Evolutionary conservation across 176 grass and related monocot species (phyloP), one percentile per base, ranked within the genome.

Genomic region (Secale cereale): DNA sequence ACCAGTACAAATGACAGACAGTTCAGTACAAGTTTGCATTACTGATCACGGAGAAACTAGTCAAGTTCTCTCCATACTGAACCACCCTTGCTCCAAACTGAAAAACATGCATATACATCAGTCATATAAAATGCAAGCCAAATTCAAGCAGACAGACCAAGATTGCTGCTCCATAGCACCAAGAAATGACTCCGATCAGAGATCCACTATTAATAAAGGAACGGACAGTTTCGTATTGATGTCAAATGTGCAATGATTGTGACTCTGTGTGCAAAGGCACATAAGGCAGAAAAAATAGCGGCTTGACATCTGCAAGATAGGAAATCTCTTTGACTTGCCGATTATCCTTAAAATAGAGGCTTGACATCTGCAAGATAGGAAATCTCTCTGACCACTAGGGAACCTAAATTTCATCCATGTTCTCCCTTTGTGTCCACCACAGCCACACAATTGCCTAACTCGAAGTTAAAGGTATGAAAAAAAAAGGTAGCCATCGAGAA

Each of bases 401-500:
- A 40, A 9, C 39, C 39, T 17, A 4, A 54, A 6, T 17, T 54
- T 61, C 33, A 32, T 78, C 76, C 70, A 45, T 2, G 17, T 10
- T 29, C 22, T 15, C 54, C 81, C 27, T 25, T 11, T 0, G 29
- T 17, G 20, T 75, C 36, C 15, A 83, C 69, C 4, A 12, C 68
- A 17, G 61, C 19, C 13, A 72, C 50, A 23, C 10, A 46, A 4
- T 46, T 3, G 4, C 15, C 12, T 15, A 46, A 46, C 4, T 14
- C 4, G 4, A 13, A 3, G 43, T 46, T 17, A 2, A n/a, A 4
- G 13, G 57, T 13, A 4, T 62, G 22, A 54, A 75, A 26, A 63
- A 75, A 83, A 31, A 64, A 29, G 11, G n/a, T n/a, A n/a, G 5
- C 81, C 56, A 63, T 64, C 30, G 69, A 83, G 31, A 63, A 83